A percentile compares a stretch with the other conserved stretches of the same genome.
These are phyloP conservation scores for Xerocomus minutiporus DNA, from an alignment of 1,284 basidiomycete genomes.

Conservation along the genomic window DNA sequence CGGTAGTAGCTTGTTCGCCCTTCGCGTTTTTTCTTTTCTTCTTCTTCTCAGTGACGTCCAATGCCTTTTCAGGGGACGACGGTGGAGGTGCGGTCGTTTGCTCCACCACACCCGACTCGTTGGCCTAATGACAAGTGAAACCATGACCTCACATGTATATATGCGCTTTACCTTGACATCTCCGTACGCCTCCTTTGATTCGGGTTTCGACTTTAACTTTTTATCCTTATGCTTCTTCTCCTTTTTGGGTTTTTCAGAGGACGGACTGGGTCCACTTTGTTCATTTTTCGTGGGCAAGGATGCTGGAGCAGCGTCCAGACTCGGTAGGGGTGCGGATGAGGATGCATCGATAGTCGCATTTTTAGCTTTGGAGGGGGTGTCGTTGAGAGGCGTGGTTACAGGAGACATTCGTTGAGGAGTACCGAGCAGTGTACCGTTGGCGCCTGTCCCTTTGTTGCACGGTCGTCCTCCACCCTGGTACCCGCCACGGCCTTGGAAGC, in stretches of 20 bases:
- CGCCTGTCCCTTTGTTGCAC: slow-evolving; percentile 48
- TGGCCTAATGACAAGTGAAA: slow-evolving; percentile 10
- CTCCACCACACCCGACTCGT: neutral
- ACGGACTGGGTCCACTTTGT: neutral
- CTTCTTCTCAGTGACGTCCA: slow-evolving; percentile 26
- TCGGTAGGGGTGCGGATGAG: neutral
- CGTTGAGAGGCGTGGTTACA: slow-evolving; percentile 20
- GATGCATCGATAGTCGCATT: neutral
- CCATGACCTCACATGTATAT: slow-evolving; percentile 1
- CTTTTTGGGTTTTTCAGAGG: slow-evolving; percentile 12
- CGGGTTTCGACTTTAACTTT: slow-evolving; percentile 23
- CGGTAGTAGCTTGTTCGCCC: neutral
- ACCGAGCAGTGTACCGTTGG: slow-evolving; percentile 66
- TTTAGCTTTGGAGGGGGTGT: slow-evolving; percentile 5
- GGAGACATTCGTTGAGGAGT: slow-evolving; percentile 53
- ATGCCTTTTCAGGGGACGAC: neutral
- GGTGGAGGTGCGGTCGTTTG: neutral
- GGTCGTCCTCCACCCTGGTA: slow-evolving; percentile 9
- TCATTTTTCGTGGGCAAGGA: slow-evolving; percentile 1
- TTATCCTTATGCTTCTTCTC: slow-evolving; percentile 32
- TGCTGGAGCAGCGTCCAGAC: neutral
- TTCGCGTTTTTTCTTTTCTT: slow-evolving; percentile 27
- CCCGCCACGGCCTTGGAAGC: slow-evolving; percentile 23
- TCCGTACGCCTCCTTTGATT: slow-evolving; percentile 10
- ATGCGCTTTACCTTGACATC: slow-evolving; percentile 16